Evolutionary conservation across 2,329 filamentous ascomycete species (phyloP), one percentile per base, ranked within the genome.

Genomic region (Colletotrichum agaves): DNA sequence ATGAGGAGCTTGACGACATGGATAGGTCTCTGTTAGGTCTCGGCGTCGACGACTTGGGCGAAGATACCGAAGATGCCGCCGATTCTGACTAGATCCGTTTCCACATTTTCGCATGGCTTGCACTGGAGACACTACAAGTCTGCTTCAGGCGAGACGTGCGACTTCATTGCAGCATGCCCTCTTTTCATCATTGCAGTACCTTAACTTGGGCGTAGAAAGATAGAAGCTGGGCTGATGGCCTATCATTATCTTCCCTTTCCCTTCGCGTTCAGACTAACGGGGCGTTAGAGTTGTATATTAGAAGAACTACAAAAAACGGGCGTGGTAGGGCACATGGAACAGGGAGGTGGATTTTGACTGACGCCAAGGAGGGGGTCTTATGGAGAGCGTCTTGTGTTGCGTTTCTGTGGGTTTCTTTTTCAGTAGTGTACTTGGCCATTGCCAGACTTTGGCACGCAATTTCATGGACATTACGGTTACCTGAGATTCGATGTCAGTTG

Each of bases 1-100:
- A 76, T 8, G 77, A 78, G 2, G 81, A 82, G 39, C 79, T 81
- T 21, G 82, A 77, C 46, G 84, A 84, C 56, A 69, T 70, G 61
- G 69, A 70, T 10, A 56, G 66, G 37, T 70, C 69, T n/a, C 53
- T 69, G 15, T 27, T 70, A 27, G 69, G 69, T 31, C 62, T 70
- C 19, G 41, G 65, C 17, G 65, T 61, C 4, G 64, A 52, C 21
- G 58, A 69, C n/a, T 61, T 27, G 27, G 27, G 27, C 27, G 27
- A 68, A 7, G 64, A 6, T 15, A 63, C 67, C 8, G 65, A 68
- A n/a, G 64, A 65, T 8, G 52, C 17, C 52, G 50, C 50, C 19
- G 63, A 67, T 5, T 61, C 55, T 17, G 63, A 67, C 15, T 67
- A 58, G 52, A 39, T 10, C 13, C 5, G 12, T 13, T 52, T 33